phyloP scores from a whole-genome alignment of 768 basidiomycete genomes.

The Russula compacta region DNA sequence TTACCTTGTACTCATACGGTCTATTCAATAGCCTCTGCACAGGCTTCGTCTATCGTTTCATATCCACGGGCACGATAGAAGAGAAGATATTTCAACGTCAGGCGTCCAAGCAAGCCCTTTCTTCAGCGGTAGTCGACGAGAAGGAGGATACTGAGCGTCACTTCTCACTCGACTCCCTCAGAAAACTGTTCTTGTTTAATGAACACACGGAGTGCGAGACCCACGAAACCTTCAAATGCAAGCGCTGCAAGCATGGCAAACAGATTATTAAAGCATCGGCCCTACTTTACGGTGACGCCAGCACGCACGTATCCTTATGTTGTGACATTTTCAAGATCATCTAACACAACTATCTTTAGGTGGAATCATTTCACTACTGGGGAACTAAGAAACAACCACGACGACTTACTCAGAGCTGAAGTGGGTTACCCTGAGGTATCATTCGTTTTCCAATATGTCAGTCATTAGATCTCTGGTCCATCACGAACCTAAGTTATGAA shows the following conservation, averaged over 20 bases:
- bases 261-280: constrained; percentile 79
- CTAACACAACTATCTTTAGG: constrained; percentile 32
- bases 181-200: constrained; percentile 88
- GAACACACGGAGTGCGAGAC: constrained; percentile 84
- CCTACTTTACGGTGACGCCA: constrained; percentile 90
- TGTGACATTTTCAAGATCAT: background rate
- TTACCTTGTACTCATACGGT: background rate
- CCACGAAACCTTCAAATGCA: constrained; percentile 97
- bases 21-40: background rate
- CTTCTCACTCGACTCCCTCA: constrained; percentile 81
- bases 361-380: constrained; percentile 97
- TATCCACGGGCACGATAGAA: constrained; percentile 94
- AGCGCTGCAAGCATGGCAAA: constrained; percentile 78
- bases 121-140: constrained; percentile 97
- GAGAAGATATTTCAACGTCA: constrained; percentile 99
- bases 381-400: constrained; percentile 86
- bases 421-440: constrained; percentile 76
- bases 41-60: constrained; percentile 99
- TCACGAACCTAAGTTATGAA: constrained; percentile 7
- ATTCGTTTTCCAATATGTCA: constrained; percentile 94
- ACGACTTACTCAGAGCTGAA: constrained; percentile 89
- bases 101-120: constrained; percentile 91
- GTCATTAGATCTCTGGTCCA: constrained; percentile 43
- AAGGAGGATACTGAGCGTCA: constrained; percentile 93
- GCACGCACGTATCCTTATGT: constrained; percentile 61